Evolutionary conservation across 257 asterid species (phyloP).

Genomic region (Jacaranda mimosifolia): DNA sequence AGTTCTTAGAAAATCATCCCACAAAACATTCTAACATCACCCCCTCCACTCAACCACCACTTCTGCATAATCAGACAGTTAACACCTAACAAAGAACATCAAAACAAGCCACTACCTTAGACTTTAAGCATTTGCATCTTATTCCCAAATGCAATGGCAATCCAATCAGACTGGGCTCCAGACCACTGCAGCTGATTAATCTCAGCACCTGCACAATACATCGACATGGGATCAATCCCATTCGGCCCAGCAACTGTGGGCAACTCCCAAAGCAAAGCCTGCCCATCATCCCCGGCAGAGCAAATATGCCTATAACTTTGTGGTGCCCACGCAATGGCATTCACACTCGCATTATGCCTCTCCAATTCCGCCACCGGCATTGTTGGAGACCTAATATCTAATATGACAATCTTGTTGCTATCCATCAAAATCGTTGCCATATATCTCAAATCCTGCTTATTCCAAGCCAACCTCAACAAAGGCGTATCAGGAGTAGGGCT

Average conservation of each 20-base stretch:
- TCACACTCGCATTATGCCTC: conserved; percentile 86
- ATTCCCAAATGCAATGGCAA: conserved; percentile 81
- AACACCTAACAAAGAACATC: too few relatives aligned
- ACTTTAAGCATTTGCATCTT: conserved; percentile 92
- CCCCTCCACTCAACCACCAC: background rate
- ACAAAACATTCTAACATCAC: background rate
- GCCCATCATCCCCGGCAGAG: conserved; percentile 93
- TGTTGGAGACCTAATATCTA: conserved; percentile 85
- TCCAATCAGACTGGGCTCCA: conserved; percentile 82
- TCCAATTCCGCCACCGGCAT: conserved; percentile 92
- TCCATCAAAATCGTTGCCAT: conserved; percentile 95
- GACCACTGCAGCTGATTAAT: conserved; percentile 97
- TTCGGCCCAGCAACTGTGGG: conserved; percentile 92
- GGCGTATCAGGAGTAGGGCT: conserved; percentile 86
- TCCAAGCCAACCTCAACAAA: conserved; percentile 88
- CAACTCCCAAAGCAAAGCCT: conserved; percentile 87
- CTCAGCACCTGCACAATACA: conserved; percentile 77
- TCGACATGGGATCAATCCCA: conserved; percentile 87
- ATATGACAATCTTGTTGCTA: conserved; percentile 75
- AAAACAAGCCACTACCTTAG: conserved; percentile 46
- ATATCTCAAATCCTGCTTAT: conserved; percentile 94
- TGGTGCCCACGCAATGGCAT: conserved; percentile 95
- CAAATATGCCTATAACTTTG: conserved; percentile 86
- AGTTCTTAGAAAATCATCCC: conserved; percentile 20
- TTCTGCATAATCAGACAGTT: background rate